These are phyloP conservation scores for Sordariomycetes sp. DNA, from an alignment of 2,329 filamentous ascomycete species.

Conservation along the genomic window DNA sequence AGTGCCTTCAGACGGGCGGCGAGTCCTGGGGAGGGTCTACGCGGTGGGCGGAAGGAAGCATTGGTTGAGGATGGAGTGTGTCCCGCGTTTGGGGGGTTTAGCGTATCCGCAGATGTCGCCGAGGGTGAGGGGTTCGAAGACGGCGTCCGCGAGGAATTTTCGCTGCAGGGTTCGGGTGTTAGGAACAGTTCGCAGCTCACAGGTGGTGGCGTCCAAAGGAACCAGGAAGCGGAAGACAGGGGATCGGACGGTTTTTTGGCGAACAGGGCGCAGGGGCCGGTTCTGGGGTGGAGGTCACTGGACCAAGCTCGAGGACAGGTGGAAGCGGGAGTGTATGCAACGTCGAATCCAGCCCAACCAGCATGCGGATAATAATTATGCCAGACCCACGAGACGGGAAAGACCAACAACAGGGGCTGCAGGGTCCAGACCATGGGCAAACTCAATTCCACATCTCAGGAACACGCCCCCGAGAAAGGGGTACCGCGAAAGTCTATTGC, in stretches of 20 bases:
- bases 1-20: constrained; percentile 53
- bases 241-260: not conserved
- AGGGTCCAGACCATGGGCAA: not conserved
- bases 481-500: not conserved
- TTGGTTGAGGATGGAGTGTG: constrained; percentile 10
- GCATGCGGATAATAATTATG: not conserved
- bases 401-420: not conserved
- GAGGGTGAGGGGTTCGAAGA: constrained; percentile 6
- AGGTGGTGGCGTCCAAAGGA: not conserved
- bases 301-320: not conserved
- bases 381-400: not conserved
- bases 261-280: not conserved
- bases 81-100: constrained; percentile 7
- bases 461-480: not conserved
- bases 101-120: constrained; percentile 10
- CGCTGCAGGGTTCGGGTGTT: not conserved
- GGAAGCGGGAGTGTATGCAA: not conserved
- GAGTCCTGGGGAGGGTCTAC: constrained; percentile 51
- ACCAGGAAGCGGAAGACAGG: not conserved
- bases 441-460: not conserved
- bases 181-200: not conserved
- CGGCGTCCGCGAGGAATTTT: not conserved
- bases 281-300: not conserved
- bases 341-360: not conserved
- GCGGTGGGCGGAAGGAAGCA: constrained; percentile 17